Percentiles rank a stretch among this genome's conserved stretches.
These are phyloP conservation scores for Brassica carinata DNA, from an alignment of 345 rosid genomes.

Conservation along the genomic window DNA sequence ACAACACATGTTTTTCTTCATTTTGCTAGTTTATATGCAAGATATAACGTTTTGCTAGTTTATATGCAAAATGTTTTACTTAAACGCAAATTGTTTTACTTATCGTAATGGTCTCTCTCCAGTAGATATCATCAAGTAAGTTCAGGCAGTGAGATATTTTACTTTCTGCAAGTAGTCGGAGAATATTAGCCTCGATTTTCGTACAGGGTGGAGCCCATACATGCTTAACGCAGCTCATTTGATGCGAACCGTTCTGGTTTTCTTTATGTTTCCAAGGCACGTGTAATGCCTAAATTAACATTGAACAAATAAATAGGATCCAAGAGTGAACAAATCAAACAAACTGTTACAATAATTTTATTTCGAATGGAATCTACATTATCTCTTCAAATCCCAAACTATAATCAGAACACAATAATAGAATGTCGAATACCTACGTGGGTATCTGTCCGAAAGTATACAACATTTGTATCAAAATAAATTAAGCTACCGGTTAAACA, in stretches of 20 bases:
- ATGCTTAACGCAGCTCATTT: too few relatives aligned
- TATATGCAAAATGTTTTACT: background rate
- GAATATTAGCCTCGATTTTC: background rate
- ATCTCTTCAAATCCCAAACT: too few relatives aligned
- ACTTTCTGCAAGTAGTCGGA: background rate
- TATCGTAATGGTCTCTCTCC: background rate
- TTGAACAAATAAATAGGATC: too few relatives aligned
- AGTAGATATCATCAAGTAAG: background rate
- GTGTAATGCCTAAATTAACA: background rate
- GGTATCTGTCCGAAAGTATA: too few relatives aligned
- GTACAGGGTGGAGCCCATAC: background rate
- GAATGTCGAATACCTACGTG: too few relatives aligned
- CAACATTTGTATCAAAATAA: background rate
- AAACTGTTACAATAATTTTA: too few relatives aligned
- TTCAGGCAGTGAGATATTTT: background rate
- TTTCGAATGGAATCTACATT: too few relatives aligned
- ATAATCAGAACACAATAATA: too few relatives aligned
- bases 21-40: background rate
- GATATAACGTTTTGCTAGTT: background rate
- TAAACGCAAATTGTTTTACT: background rate
- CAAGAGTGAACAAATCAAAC: too few relatives aligned
- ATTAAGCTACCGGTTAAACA: too few relatives aligned
- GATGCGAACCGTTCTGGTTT: background rate
- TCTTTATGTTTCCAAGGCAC: background rate
- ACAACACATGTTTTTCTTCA: background rate